Conservation (phyloP, 495 filamentous ascomycete genomes). For the Aspergillus taichungensis region DNA sequence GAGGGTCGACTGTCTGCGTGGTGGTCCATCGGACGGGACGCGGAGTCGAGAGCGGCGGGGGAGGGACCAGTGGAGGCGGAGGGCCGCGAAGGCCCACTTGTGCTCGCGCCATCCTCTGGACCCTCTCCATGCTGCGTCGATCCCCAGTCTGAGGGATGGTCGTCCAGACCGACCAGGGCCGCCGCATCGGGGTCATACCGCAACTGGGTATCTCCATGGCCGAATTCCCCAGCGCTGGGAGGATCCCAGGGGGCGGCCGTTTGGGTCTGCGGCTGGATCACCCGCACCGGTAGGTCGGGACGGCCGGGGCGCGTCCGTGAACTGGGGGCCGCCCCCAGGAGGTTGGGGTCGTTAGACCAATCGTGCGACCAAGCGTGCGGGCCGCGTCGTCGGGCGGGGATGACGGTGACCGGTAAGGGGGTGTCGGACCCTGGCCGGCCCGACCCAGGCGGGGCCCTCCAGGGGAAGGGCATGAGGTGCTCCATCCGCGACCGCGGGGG, state of each 20-base stretch:
- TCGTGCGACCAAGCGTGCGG: constrained; percentile 38
- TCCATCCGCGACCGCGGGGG: constrained; percentile 12
- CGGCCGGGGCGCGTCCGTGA: constrained; percentile 9
- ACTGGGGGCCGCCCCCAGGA: constrained; percentile 7
- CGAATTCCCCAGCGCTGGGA: constrained; percentile 18
- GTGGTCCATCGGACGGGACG: no score
- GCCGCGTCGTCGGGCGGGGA: constrained; percentile 54
- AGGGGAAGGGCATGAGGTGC: constrained; percentile 27
- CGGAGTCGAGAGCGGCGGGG: no score
- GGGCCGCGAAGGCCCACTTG: not conserved
- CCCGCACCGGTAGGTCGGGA: constrained; percentile 23
- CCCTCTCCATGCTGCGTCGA: not conserved
- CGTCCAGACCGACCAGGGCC: constrained; percentile 29
- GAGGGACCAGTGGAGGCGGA: not conserved
- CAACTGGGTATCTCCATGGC: constrained; percentile 23
- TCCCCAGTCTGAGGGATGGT: not conserved
- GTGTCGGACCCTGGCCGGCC: constrained; percentile 20
- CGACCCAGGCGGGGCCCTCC: constrained; percentile 15
- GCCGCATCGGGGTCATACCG: constrained; percentile 40
- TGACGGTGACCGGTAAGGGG: constrained; percentile 53
- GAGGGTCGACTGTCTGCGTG: no score
- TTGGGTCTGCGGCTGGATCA: constrained; percentile 32
- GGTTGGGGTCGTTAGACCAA: constrained; percentile 14
- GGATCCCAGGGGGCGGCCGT: constrained; percentile 33
- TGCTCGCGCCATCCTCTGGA: not conserved